These are phyloP conservation scores for Phytophthora crassamura DNA, from an alignment of 352 stramenopile species.

Conservation along the genomic window DNA sequence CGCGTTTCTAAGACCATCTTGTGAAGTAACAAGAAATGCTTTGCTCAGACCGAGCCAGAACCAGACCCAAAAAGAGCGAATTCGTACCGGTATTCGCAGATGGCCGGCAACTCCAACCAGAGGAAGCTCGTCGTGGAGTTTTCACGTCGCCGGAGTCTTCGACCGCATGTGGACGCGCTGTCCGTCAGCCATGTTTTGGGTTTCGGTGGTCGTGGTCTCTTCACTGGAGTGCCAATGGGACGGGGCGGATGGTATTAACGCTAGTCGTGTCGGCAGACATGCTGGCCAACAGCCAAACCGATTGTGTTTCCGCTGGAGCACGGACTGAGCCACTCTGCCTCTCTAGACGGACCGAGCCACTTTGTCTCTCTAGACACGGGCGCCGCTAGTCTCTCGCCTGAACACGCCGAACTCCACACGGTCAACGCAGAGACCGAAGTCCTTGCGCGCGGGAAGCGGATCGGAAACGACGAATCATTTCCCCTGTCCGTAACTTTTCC, in stretches of 20 bases:
- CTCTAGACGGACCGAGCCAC: too few relatives aligned
- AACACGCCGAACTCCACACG: neutral
- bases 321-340: too few relatives aligned
- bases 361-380: neutral
- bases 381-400: neutral
- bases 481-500: conserved; percentile 1
- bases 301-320: conserved; percentile 8
- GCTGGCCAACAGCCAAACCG: neutral
- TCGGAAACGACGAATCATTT: neutral
- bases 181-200: too few relatives aligned
- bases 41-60: too few relatives aligned
- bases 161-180: too few relatives aligned
- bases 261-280: conserved; percentile 7
- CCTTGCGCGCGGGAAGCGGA: neutral
- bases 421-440: neutral
- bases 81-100: neutral
- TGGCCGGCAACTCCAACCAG: too few relatives aligned
- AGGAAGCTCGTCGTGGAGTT: too few relatives aligned
- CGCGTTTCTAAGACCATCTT: conserved; percentile 10
- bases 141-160: too few relatives aligned
- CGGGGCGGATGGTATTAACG: neutral
- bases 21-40: conserved; percentile 11
- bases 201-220: conserved; percentile 3
- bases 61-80: neutral
- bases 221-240: neutral